Conservation (phyloP, 371 early-diverging fungal species). For the Circinella umbellata region DNA sequence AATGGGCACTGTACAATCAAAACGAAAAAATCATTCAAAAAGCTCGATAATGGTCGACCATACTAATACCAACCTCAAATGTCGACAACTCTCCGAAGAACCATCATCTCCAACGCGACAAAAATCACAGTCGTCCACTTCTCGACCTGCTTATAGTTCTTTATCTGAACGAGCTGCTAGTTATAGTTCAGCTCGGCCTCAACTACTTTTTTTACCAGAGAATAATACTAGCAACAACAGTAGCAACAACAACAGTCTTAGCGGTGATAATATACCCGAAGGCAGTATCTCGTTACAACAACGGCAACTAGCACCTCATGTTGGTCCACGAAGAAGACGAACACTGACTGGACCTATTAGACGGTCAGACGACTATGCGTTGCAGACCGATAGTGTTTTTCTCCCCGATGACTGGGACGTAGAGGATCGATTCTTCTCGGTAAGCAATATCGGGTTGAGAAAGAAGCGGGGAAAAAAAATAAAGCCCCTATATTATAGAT, state of each 20-base stretch:
- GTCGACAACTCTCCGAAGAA: neutral
- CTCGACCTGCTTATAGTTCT: neutral
- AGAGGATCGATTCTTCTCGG: constrained; percentile 18
- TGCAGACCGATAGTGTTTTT: constrained; percentile 2
- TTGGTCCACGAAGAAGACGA: neutral
- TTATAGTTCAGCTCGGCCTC: neutral
- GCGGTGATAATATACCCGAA: too few relatives aligned
- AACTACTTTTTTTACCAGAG: neutral
- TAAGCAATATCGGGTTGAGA: constrained; percentile 9
- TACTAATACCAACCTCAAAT: neutral
- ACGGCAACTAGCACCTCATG: neutral
- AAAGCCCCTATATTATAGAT: too few relatives aligned
- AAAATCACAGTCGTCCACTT: too few relatives aligned
- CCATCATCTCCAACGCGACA: neutral
- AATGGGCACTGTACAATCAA: neutral
- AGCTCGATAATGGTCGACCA: neutral
- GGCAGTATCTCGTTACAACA: too few relatives aligned
- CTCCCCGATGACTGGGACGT: neutral
- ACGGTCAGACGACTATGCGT: neutral
- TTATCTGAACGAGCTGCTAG: neutral
- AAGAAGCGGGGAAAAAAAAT: too few relatives aligned
- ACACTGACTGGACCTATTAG: neutral
- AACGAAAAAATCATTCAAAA: neutral
- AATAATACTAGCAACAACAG: neutral
- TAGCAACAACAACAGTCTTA: neutral